These are phyloP conservation scores for Jimgerdemannia flammicorona DNA, from an alignment of 192 early-diverging fungal genomes.

Conservation along the genomic window DNA sequence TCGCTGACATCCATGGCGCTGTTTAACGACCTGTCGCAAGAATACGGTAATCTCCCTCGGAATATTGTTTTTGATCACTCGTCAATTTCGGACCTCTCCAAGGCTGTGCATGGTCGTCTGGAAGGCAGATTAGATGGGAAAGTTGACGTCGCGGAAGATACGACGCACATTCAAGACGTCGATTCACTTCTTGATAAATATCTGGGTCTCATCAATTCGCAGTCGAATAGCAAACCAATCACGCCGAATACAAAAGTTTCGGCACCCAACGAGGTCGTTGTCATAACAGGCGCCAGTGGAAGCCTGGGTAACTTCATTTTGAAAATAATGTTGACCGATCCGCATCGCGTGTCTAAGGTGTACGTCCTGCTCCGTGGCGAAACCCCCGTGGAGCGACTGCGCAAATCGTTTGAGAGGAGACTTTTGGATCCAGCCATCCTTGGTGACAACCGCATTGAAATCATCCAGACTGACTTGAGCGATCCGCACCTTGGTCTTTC, in stretches of 20 bases:
- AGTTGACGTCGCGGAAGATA: not conserved
- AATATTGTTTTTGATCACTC: constrained; percentile 26
- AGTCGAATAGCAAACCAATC: not conserved
- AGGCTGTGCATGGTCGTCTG: constrained; percentile 1
- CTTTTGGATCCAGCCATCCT: constrained; percentile 17
- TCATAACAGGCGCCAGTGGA: constrained; percentile 33
- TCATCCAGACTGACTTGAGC: constrained; percentile 14
- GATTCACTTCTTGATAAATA: constrained; percentile 12
- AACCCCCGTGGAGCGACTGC: constrained; percentile 13
- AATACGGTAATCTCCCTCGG: constrained; percentile 12
- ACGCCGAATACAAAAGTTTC: not conserved
- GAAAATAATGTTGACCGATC: constrained; percentile 13
- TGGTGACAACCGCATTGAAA: not conserved
- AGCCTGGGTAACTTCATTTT: constrained; percentile 29
- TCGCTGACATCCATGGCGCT: constrained; percentile 21
- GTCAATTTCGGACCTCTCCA: constrained; percentile 6
- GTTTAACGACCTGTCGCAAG: constrained; percentile 10
- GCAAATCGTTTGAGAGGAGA: constrained; percentile 16
- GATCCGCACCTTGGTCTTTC: constrained; percentile 21
- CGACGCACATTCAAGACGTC: constrained; percentile 7
- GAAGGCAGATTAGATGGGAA: not conserved
- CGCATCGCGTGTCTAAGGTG: constrained; percentile 15
- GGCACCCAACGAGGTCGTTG: constrained; percentile 10
- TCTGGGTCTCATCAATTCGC: constrained; percentile 4
- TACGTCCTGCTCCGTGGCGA: constrained; percentile 25